These are phyloP conservation scores for Cercospora sp. DNA, from an alignment of 2,329 filamentous ascomycete species.

Conservation along the genomic window DNA sequence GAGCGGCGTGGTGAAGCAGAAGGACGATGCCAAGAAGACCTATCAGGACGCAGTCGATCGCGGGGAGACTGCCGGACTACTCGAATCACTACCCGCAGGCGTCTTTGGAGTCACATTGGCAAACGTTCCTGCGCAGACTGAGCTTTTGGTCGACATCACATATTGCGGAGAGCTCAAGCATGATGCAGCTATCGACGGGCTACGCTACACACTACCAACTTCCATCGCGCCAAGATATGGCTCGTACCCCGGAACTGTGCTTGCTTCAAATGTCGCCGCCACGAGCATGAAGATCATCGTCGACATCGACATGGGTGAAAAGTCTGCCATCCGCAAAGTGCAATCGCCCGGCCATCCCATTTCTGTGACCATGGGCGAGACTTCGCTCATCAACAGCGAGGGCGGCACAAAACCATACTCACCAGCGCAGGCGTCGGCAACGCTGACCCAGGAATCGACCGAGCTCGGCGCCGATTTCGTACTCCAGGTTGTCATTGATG, in stretches of 20 bases:
- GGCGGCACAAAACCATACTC: slow-evolving; percentile 45
- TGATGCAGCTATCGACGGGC: slow-evolving; percentile 65
- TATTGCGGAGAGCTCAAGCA: slow-evolving; percentile 73
- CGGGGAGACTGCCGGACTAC: slow-evolving; percentile 63
- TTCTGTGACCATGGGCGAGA: slow-evolving; percentile 62
- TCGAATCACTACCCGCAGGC: slow-evolving; percentile 65
- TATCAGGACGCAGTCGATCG: slow-evolving; percentile 60
- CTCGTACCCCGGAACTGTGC: slow-evolving; percentile 43
- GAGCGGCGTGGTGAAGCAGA: slow-evolving; percentile 66
- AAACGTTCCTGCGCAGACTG: slow-evolving; percentile 62
- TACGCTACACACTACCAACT: slow-evolving; percentile 69
- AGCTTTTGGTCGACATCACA: slow-evolving; percentile 61
- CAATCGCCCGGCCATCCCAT: slow-evolving; percentile 69
- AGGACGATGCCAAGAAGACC: slow-evolving; percentile 58
- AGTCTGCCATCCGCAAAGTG: slow-evolving; percentile 60
- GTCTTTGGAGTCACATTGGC: slow-evolving; percentile 68
- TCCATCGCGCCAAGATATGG: slow-evolving; percentile 68
- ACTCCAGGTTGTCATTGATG: slow-evolving; percentile 62
- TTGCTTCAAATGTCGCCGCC: slow-evolving; percentile 26
- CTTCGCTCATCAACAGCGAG: slow-evolving; percentile 48
- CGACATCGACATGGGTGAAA: slow-evolving; percentile 57
- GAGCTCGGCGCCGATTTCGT: slow-evolving; percentile 66
- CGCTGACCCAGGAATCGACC: slow-evolving; percentile 54
- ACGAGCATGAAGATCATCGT: slow-evolving; percentile 57
- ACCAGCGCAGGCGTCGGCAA: slow-evolving; percentile 63